phyloP scores from a whole-genome alignment of 805 yeast genomes.

The Metschnikowia shivogae region DNA sequence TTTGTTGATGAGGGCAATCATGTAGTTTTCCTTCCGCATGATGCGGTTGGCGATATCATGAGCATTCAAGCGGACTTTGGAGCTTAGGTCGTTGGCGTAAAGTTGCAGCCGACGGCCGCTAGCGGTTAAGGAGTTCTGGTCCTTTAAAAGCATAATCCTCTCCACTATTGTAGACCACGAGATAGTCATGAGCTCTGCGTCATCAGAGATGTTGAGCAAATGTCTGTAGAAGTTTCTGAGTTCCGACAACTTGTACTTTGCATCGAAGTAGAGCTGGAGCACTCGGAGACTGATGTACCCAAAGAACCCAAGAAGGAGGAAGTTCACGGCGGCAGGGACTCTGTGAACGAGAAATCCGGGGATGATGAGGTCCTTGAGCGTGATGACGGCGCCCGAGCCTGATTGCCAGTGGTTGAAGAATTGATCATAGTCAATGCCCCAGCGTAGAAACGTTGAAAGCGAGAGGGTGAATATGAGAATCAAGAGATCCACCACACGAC shows the following conservation, averaged over 20 bases:
- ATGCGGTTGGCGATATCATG: slow-evolving; percentile 93
- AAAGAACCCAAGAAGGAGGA: slow-evolving; percentile 60
- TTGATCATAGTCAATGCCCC: slow-evolving; percentile 66
- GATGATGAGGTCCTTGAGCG: slow-evolving; percentile 33
- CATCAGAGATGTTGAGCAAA: slow-evolving; percentile 66
- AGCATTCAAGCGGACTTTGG: slow-evolving; percentile 77
- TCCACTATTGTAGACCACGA: slow-evolving; percentile 88
- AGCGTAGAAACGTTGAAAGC: slow-evolving; percentile 72
- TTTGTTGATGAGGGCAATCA: slow-evolving; percentile 84
- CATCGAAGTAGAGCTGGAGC: slow-evolving; percentile 55
- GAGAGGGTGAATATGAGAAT: slow-evolving; percentile 77
- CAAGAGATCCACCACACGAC: slow-evolving; percentile 60
- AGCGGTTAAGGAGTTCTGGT: slow-evolving; percentile 71
- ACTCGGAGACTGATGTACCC: slow-evolving; percentile 50
- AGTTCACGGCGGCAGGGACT: slow-evolving; percentile 44
- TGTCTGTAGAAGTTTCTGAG: slow-evolving; percentile 72
- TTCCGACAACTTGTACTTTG: slow-evolving; percentile 60
- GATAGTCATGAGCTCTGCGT: slow-evolving; percentile 79
- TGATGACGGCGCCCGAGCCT: slow-evolving; percentile 18
- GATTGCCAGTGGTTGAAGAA: slow-evolving; percentile 27
- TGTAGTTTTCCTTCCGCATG: slow-evolving; percentile 91
- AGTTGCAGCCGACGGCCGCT: slow-evolving; percentile 23
- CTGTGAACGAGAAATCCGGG: slow-evolving; percentile 44
- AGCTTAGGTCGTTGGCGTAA: slow-evolving; percentile 50
- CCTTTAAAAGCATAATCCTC: slow-evolving; percentile 67